A percentile compares a stretch with the other conserved stretches of the same genome.
phyloP scores from a whole-genome alignment of 140 eudicot species.

The Senecio squalidus region DNA sequence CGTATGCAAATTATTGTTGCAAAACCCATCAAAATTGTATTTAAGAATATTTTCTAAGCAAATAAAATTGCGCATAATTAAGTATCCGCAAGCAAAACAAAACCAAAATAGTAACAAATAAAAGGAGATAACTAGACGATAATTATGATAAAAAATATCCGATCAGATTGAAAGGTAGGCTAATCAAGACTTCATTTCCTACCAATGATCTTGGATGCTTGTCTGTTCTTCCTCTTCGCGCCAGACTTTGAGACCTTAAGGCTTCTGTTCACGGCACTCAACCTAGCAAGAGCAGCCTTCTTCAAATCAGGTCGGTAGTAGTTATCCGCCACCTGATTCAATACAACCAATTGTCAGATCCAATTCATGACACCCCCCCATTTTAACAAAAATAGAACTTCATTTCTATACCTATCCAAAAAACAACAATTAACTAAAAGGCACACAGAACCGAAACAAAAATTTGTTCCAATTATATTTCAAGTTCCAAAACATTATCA shows the following conservation, averaged over 20 bases:
- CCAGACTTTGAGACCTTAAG: conserved; percentile 92
- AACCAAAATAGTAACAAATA: conserved; percentile 2
- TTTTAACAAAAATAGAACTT: not conserved
- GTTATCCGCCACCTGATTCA: conserved; percentile 68
- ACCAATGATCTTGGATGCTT: conserved; percentile 35
- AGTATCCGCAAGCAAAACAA: conserved; percentile 6
- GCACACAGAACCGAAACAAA: too few species aligned
- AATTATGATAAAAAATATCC: conserved; percentile 9
- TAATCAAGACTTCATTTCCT: conserved; percentile 18
- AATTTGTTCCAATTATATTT: too few species aligned
- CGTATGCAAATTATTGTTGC: not conserved
- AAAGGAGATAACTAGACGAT: not conserved
- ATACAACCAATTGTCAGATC: not conserved
- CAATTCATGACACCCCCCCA: too few species aligned
- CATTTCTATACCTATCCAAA: too few species aligned
- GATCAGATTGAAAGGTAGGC: not conserved
- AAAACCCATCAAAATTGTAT: conserved; percentile 21
- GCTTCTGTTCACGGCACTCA: conserved; percentile 84
- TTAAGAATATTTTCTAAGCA: not conserved
- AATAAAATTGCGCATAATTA: not conserved
- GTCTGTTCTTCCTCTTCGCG: conserved; percentile 92
- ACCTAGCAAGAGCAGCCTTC: conserved; percentile 92
- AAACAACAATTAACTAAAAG: too few species aligned
- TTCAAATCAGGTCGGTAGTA: conserved; percentile 93
- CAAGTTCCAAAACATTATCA: too few species aligned